Evolutionary conservation across 2,329 filamentous ascomycete genomes (phyloP).

Genomic region (Cordyceps militaris): DNA sequence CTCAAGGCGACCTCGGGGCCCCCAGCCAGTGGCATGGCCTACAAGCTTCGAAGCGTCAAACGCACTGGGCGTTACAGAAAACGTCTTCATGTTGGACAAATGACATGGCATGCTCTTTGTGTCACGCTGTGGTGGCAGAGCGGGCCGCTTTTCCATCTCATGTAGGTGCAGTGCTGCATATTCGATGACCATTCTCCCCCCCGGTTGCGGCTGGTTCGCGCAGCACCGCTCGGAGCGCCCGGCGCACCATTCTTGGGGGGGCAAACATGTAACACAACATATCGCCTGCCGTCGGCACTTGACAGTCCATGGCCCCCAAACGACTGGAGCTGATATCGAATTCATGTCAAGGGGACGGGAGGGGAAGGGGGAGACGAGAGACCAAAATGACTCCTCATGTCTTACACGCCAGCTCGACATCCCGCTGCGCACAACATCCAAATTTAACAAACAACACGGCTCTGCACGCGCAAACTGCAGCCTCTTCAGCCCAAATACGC

Average conservation of each 20-base stretch:
- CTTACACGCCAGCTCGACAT: background rate
- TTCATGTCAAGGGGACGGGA: background rate
- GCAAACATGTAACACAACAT: slow-evolving; percentile 7
- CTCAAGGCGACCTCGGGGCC: background rate
- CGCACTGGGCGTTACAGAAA: background rate
- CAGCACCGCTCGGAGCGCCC: background rate
- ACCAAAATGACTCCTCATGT: background rate
- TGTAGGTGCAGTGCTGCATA: background rate
- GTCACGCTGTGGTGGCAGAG: background rate
- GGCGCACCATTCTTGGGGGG: background rate
- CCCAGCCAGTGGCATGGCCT: background rate
- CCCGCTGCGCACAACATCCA: background rate
- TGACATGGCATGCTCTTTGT: background rate
- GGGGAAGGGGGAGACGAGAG: too few species aligned
- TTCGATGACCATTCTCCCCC: background rate
- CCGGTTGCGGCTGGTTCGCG: background rate
- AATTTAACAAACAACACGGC: background rate
- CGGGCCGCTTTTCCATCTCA: slow-evolving; percentile 8
- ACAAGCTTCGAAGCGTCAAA: background rate
- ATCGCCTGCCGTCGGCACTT: background rate
- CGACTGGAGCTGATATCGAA: background rate
- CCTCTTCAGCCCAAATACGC: background rate
- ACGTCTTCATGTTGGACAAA: background rate
- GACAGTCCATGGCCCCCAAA: background rate
- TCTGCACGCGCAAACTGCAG: background rate